Evolutionary conservation across 2,329 filamentous ascomycete genomes (phyloP), one percentile per base, ranked within the genome.

Genomic region (Ophiostoma novo-ulmi): DNA sequence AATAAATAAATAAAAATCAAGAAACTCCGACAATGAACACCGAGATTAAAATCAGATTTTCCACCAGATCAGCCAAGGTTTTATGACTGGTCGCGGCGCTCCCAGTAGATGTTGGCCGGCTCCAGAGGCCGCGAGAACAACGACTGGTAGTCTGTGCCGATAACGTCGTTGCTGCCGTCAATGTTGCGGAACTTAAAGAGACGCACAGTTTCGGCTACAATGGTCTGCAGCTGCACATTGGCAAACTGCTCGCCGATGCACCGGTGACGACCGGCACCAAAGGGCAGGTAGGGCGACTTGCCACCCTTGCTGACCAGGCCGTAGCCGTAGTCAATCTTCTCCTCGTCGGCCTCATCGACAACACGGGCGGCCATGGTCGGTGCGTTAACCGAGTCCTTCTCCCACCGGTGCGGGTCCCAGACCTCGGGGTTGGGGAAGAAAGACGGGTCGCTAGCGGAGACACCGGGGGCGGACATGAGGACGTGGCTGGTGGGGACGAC

Each of bases 211-310:
- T 88, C 89, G 68, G 89, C 92, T 14, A 90, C 83, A 75, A 98
- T 96, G 64, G 92, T 93, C 78, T 94, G 90, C 73, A 98, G 84
- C 82, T 98, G 94, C 71, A 96, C 85, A 78, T 96, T 97, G 75
- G 94, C 94, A 79, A 97, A 98, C 77, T 97, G 93, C 84, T 98
- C 94, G 74, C 94, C 94, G 77, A 98, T 97, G 81, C 94, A 98
- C 75, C 94, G 86, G 81, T 98, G 94, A 75, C 94, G 86, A 61
- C 94, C 94, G 39, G 94, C 94, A 71, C 94, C 94, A 78, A 98
- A 98, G 1, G 94, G 94, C 67, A 98, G 87, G 79, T 97, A 98
- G 0, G 94, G 94, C 69, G 91, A 96, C 72, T 88, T 88, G 17
- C 92, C 90, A 70, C 94, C 94, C 84, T 97, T 97, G 85, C 88